Conservation (phyloP, 352 stramenopile species). For the Pythium aquatile region DNA sequence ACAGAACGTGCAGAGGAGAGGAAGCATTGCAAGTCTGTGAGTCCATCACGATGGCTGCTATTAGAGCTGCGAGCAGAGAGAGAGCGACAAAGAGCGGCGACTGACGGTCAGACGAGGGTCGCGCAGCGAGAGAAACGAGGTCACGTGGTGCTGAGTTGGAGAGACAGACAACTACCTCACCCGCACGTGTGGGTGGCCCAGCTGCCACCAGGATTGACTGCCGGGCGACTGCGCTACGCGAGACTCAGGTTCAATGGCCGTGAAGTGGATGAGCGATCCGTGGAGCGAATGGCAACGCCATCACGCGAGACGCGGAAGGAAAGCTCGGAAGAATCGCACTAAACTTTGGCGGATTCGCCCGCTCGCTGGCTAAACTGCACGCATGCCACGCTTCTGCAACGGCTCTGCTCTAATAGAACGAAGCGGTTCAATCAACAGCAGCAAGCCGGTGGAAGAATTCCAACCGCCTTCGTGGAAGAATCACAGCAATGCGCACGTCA, state of each 20-base stretch:
- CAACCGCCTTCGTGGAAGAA: not conserved
- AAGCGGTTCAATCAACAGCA: not conserved
- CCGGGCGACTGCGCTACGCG: not conserved
- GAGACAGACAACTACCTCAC: too few relatives aligned
- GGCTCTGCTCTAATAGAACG: constrained; percentile 3
- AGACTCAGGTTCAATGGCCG: not conserved
- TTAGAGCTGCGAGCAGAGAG: too few relatives aligned
- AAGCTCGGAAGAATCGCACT: not conserved
- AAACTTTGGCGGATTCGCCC: not conserved
- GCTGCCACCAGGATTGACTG: too few relatives aligned
- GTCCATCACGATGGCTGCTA: too few relatives aligned
- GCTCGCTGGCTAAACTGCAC: not conserved
- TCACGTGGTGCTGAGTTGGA: too few relatives aligned
- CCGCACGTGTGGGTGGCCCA: too few relatives aligned
- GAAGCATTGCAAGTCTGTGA: too few relatives aligned
- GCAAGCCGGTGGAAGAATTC: not conserved
- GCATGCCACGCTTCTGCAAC: not conserved
- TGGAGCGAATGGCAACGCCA: not conserved
- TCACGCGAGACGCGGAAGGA: not conserved
- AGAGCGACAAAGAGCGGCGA: too few relatives aligned
- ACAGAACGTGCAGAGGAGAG: too few relatives aligned
- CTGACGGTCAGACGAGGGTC: too few relatives aligned
- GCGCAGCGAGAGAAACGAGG: too few relatives aligned
- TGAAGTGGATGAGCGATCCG: not conserved
- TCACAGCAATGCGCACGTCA: not conserved